phyloP scores from a whole-genome alignment of 805 yeast species.

The Spathaspora passalidarum region DNA sequence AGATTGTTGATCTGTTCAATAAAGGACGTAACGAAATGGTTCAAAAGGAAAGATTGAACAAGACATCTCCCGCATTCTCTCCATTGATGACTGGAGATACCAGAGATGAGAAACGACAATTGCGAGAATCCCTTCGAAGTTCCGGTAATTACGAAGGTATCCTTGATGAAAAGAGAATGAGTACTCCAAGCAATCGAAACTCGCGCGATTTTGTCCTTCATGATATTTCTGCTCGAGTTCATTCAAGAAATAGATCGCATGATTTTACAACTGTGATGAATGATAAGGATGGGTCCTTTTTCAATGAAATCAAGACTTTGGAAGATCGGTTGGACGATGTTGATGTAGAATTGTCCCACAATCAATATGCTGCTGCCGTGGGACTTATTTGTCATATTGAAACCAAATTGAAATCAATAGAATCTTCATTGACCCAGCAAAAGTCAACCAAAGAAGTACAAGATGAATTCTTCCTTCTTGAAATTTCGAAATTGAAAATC shows the following conservation, averaged over 20 bases:
- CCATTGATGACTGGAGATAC: constrained; percentile 13
- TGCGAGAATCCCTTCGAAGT: constrained; percentile 46
- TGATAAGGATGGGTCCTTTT: constrained; percentile 20
- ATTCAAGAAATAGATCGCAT: constrained; percentile 52
- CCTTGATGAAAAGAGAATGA: constrained; percentile 26
- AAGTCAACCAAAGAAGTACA: not conserved
- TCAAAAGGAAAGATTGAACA: constrained; percentile 27
- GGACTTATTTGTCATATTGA: constrained; percentile 39
- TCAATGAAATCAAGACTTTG: constrained; percentile 47
- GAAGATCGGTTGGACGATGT: constrained; percentile 68
- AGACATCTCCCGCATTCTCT: constrained; percentile 6
- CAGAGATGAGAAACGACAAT: constrained; percentile 36
- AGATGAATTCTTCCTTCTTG: constrained; percentile 30
- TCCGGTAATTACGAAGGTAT: constrained; percentile 41
- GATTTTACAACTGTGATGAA: constrained; percentile 30
- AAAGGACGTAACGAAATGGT: constrained; percentile 56
- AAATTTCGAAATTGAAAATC: constrained; percentile 41
- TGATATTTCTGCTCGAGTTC: constrained; percentile 59
- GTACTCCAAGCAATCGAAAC: constrained; percentile 22
- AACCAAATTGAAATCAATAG: constrained; percentile 25
- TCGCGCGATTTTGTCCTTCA: constrained; percentile 47
- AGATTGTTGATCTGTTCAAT: constrained; percentile 52
- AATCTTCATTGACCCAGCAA: constrained; percentile 16
- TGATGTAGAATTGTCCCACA: constrained; percentile 64
- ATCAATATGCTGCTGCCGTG: constrained; percentile 47